A percentile compares a stretch with the other conserved stretches of the same genome.
Conservation (phyloP, 2,329 filamentous ascomycete species). For the Purpureocillium takamizusanense region DNA sequence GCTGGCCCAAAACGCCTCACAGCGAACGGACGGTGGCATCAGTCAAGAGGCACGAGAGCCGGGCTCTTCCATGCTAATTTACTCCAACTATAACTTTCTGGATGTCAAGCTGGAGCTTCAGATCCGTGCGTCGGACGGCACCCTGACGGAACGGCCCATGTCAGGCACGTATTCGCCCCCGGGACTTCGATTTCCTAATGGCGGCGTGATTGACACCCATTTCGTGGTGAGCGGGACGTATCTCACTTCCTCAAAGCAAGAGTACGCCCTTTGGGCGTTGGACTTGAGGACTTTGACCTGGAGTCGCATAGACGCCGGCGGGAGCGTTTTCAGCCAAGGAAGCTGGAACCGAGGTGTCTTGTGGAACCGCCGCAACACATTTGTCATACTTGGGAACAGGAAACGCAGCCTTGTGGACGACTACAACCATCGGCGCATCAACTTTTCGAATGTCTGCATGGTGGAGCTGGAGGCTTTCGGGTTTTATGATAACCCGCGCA, state of each 20-base stretch:
- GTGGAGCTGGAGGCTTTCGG: constrained; percentile 96
- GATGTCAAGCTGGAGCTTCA: constrained; percentile 95
- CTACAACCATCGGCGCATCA: constrained; percentile 95
- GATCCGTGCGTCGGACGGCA: constrained; percentile 75
- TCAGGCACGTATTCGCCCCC: constrained; percentile 78
- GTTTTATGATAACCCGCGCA: constrained; percentile 89
- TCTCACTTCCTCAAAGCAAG: constrained; percentile 93
- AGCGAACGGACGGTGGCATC: constrained; percentile 35
- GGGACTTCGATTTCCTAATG: constrained; percentile 89
- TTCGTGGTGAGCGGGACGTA: constrained; percentile 98
- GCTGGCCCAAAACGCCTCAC: constrained; percentile 31
- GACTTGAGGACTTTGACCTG: constrained; percentile 83
- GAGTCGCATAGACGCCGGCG: constrained; percentile 92
- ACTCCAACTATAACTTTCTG: constrained; percentile 98
- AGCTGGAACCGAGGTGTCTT: constrained; percentile 96
- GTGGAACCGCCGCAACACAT: constrained; percentile 89
- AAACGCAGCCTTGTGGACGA: constrained; percentile 93
- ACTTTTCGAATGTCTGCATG: constrained; percentile 94
- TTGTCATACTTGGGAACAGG: constrained; percentile 89
- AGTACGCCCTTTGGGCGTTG: constrained; percentile 93
- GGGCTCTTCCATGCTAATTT: constrained; percentile 79
- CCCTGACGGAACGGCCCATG: constrained; percentile 82
- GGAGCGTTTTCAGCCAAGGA: constrained; percentile 88
- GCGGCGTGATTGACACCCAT: constrained; percentile 88
- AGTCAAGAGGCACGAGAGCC: constrained; percentile 46